Conservation (phyloP, 2,329 filamentous ascomycete species). For the Pyricularia pennisetigena region DNA sequence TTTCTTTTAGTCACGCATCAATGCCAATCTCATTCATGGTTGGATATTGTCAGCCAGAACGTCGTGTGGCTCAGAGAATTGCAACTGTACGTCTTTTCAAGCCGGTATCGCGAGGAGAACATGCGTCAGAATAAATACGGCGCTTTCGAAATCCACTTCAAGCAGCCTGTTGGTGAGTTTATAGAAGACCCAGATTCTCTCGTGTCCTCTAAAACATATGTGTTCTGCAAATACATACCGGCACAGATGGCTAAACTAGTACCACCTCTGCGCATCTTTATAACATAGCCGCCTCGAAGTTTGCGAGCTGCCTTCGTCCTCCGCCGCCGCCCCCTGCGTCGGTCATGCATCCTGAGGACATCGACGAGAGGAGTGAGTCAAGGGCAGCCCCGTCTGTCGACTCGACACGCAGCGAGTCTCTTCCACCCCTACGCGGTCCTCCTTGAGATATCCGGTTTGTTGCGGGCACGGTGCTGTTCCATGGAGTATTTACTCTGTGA, state of each 20-base stretch:
- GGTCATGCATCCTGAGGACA: background rate
- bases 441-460: background rate
- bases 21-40: conserved; percentile 36
- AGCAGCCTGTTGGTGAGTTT: background rate
- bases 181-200: background rate
- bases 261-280: no score
- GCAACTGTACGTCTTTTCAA: conserved; percentile 48
- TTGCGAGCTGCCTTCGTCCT: background rate
- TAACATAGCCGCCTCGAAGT: background rate
- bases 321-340: background rate
- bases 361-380: background rate
- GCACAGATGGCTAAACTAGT: background rate
- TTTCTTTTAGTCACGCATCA: conserved; percentile 39
- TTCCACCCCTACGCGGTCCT: background rate
- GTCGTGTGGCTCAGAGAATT: conserved; percentile 43
- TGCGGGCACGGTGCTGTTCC: background rate
- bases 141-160: conserved; percentile 41
- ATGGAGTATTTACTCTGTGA: background rate
- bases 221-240: background rate
- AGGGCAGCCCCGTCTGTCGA: background rate
- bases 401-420: background rate
- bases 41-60: conserved; percentile 32
- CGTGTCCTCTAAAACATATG: background rate
- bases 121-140: conserved; percentile 38
- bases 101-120: conserved; percentile 40